These are phyloP conservation scores for Petunia axillaris DNA, from an alignment of 257 asterid species.

Conservation along the genomic window DNA sequence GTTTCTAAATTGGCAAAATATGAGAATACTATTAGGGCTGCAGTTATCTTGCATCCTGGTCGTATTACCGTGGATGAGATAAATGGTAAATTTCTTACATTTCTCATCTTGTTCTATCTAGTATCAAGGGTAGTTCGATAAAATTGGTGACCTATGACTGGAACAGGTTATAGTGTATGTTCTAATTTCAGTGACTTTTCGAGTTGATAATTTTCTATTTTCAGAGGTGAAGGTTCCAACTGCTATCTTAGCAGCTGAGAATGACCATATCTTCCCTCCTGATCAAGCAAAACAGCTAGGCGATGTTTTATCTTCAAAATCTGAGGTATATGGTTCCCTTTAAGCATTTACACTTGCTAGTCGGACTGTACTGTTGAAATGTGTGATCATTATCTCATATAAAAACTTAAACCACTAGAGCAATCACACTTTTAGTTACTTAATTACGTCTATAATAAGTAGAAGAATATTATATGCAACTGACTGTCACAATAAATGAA, in stretches of 20 bases:
- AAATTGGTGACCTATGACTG: not conserved
- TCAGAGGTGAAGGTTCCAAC: constrained; percentile 63
- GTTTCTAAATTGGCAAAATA: constrained; percentile 56
- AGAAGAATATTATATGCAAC: not conserved
- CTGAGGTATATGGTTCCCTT: constrained; percentile 39
- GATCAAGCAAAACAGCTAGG: constrained; percentile 47
- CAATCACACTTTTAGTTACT: too few species aligned
- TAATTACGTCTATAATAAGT: too few species aligned
- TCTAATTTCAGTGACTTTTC: not conserved
- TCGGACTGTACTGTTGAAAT: too few species aligned
- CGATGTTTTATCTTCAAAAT: constrained; percentile 45
- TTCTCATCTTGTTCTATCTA: not conserved
- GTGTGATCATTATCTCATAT: too few species aligned
- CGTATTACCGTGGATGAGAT: constrained; percentile 58
- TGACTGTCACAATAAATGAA: not conserved
- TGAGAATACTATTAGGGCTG: constrained; percentile 55
- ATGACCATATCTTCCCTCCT: constrained; percentile 44
- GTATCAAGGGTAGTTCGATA: not conserved
- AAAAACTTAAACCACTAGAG: too few species aligned
- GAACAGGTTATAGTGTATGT: not conserved
- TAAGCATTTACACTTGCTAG: not conserved
- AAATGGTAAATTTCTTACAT: constrained; percentile 40
- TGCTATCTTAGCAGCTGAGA: constrained; percentile 69
- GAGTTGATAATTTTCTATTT: constrained; percentile 16
- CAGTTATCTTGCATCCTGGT: constrained; percentile 72